These are phyloP conservation scores for Akanthomyces dipterigenus DNA, from an alignment of 2,329 filamentous ascomycete genomes.

Conservation along the genomic window DNA sequence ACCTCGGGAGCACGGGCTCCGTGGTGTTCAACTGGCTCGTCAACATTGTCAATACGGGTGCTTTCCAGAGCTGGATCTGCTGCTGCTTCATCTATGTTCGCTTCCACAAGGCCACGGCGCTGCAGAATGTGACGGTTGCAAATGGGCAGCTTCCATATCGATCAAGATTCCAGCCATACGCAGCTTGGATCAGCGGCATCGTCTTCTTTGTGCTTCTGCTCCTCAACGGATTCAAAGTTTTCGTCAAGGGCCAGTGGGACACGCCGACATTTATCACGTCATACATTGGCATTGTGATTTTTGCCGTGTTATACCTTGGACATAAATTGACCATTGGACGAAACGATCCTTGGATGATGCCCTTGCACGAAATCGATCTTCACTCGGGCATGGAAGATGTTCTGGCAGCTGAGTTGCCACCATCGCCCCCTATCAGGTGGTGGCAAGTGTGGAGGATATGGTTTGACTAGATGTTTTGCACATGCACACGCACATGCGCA, in stretches of 20 bases:
- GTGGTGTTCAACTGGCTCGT: constrained; percentile 56
- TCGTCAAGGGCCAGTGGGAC: constrained; percentile 52
- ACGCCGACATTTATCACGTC: constrained; percentile 52
- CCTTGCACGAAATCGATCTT: constrained; percentile 45
- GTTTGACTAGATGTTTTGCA: neutral
- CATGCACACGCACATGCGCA: too few relatives aligned
- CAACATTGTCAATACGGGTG: constrained; percentile 44
- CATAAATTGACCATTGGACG: constrained; percentile 19
- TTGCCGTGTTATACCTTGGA: constrained; percentile 41
- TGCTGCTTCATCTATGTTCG: constrained; percentile 50
- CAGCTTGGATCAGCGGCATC: constrained; percentile 45
- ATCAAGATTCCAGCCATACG: constrained; percentile 50
- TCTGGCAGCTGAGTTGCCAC: constrained; percentile 11
- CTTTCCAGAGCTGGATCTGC: constrained; percentile 47
- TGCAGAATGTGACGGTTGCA: constrained; percentile 31
- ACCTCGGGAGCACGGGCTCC: constrained; percentile 48
- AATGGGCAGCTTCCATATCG: constrained; percentile 39
- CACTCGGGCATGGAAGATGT: constrained; percentile 45
- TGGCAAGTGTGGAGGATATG: constrained; percentile 4
- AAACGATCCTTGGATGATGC: constrained; percentile 45
- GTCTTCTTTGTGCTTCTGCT: constrained; percentile 46
- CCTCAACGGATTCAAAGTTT: constrained; percentile 59
- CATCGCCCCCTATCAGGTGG: constrained; percentile 5
- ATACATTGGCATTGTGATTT: constrained; percentile 60
- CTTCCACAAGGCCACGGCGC: constrained; percentile 38